These are phyloP conservation scores for Acer campestre DNA, from an alignment of 345 rosid genomes.

Conservation along the genomic window DNA sequence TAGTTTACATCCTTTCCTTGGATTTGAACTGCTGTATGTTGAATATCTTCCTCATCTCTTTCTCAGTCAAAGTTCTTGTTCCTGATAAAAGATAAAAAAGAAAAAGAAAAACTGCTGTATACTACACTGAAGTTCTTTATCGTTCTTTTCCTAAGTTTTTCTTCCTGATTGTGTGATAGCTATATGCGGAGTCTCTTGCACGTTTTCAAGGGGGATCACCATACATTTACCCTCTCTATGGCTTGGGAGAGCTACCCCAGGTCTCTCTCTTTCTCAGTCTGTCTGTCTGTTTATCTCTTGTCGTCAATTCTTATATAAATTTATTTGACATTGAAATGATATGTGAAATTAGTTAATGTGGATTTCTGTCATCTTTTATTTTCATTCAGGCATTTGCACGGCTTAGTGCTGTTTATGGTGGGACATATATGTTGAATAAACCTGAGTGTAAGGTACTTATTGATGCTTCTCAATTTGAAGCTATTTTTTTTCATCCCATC, in stretches of 20 bases:
- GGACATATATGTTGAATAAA: conserved; percentile 95
- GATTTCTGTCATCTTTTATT: background rate
- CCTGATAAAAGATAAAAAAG: background rate
- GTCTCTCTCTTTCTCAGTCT: conserved; percentile 31
- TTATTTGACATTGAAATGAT: background rate
- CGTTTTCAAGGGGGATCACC: conserved; percentile 99
- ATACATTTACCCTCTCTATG: conserved; percentile 91
- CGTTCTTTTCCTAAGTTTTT: conserved; percentile 13
- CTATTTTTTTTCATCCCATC: conserved; percentile 4
- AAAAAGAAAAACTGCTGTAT: background rate
- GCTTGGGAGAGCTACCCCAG: conserved; percentile 99
- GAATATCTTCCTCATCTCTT: background rate
- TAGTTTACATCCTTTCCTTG: background rate
- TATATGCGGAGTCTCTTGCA: conserved; percentile 89
- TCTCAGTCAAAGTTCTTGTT: too few relatives aligned
- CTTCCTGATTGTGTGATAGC: conserved; percentile 43
- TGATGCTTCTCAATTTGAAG: background rate
- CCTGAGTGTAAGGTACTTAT: conserved; percentile 84
- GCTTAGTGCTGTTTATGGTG: conserved; percentile 98
- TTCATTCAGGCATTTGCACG: conserved; percentile 86
- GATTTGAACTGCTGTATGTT: background rate
- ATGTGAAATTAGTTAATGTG: background rate
- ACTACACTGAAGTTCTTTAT: background rate
- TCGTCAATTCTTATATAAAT: background rate
- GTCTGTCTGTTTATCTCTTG: too few relatives aligned